These are phyloP conservation scores for Filosporella fistucella DNA, from an alignment of 495 filamentous ascomycete genomes.

Conservation along the genomic window DNA sequence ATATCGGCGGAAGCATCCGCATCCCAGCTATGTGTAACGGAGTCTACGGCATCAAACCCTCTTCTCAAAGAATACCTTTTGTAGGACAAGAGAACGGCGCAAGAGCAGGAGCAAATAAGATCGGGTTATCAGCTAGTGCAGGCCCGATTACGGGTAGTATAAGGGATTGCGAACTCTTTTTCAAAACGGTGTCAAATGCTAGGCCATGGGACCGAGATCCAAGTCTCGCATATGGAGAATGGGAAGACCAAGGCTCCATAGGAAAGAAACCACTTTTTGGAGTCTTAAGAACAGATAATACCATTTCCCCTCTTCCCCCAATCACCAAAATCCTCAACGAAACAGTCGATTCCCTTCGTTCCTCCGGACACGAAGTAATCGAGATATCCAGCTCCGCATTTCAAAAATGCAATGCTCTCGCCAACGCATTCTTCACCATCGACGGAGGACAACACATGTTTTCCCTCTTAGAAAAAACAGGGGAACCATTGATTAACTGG, in stretches of 20 bases:
- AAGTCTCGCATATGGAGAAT: slow-evolving; percentile 34
- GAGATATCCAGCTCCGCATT: slow-evolving; percentile 47
- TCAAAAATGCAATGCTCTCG: slow-evolving; percentile 46
- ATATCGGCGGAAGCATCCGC: slow-evolving; percentile 66
- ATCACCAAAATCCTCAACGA: slow-evolving; percentile 48
- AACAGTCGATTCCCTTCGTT: slow-evolving; percentile 37
- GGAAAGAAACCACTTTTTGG: slow-evolving; percentile 44
- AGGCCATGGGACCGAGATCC: slow-evolving; percentile 38
- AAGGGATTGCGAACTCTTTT: slow-evolving; percentile 36
- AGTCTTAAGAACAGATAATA: slow-evolving; percentile 50
- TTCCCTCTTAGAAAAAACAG: slow-evolving; percentile 45
- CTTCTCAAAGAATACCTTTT: slow-evolving; percentile 51
- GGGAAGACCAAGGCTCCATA: slow-evolving; percentile 24
- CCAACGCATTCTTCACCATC: slow-evolving; percentile 51
- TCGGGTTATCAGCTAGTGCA: slow-evolving; percentile 29
- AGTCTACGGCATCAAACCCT: slow-evolving; percentile 57
- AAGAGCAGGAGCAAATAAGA: slow-evolving; percentile 9
- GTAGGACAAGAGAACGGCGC: slow-evolving; percentile 30
- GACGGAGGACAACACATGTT: slow-evolving; percentile 51
- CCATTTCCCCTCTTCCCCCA: slow-evolving; percentile 55
- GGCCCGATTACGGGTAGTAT: slow-evolving; percentile 39
- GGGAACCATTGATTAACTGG: slow-evolving; percentile 57
- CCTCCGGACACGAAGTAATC: slow-evolving; percentile 45
- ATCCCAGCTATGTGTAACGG: slow-evolving; percentile 57
- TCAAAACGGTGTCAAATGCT: slow-evolving; percentile 29